Evolutionary conservation across 2,329 filamentous ascomycete genomes (phyloP).

Genomic region (Alternaria brassicae): DNA sequence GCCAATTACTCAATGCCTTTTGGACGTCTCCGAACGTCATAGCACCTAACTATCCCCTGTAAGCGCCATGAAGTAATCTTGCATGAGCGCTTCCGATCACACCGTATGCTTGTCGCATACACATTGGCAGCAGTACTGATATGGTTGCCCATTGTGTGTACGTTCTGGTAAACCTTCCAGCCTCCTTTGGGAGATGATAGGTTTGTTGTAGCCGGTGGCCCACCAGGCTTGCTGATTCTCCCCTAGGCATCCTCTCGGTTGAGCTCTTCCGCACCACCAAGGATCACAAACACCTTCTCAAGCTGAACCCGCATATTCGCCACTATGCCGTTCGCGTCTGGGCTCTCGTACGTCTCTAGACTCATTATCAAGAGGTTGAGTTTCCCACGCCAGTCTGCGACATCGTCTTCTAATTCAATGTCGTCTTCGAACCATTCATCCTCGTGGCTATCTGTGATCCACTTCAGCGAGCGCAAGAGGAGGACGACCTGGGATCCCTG

Average conservation of each 20-base stretch:
- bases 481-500: neutral
- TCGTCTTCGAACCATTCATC: neutral
- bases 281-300: neutral
- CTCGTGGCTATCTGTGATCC: neutral
- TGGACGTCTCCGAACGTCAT: neutral
- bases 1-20: neutral
- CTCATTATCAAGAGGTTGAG: neutral
- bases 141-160: neutral
- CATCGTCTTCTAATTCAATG: neutral
- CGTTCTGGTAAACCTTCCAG: no score
- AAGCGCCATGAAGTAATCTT: neutral
- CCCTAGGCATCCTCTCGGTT: neutral
- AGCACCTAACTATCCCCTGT: accelerated
- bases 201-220: no score
- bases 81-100: neutral
- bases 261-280: neutral
- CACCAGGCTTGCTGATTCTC: neutral
- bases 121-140: accelerated
- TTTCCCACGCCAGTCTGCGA: neutral
- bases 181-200: neutral
- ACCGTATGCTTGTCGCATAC: neutral
- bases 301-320: neutral
- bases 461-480: neutral
- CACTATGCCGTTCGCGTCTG: neutral
- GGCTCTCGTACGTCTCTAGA: neutral